Base-by-base conservation (phyloP, 768 basidiomycete species). In the Russula griseocarnosa region DNA sequence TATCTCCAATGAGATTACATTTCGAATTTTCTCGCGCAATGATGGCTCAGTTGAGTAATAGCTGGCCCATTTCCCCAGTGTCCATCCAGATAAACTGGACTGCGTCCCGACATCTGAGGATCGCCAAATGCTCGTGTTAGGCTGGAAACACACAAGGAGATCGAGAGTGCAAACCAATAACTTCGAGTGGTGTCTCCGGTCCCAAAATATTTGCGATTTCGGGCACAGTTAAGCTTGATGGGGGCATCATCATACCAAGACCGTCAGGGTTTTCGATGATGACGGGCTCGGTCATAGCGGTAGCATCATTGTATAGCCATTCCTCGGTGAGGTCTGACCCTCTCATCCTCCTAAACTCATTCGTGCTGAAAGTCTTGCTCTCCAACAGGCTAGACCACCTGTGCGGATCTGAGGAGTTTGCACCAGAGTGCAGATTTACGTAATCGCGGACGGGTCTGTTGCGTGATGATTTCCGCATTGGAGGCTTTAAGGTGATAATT, bases 1-100 rank as follows among this genome's bases (percentile, higher is more conserved):
- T 28, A 98, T 87, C 73, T 99, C 96, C 55, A 98, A 77, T 3
- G 92, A 94, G 60, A 99, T 99, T 34, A 99, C 93, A 71, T 99
- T 99, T 66, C 88, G 85, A 38, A 97, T 85, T 73, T 92, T 96
- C 71, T 95, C 92, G 58, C 90, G 84, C 50, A 81, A 78, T 7
- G 81, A 77, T 0, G 86, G 80, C 22, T 90, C 85, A 16, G 83
- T 78, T 64, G 84, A 80, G 73, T 87, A 91, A 72, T 96, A 96
- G 63, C 88, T 86, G 5, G 88, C 91, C 96, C 96, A 99, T 74
- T 85, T 88, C 9, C 83, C 86, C 3, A 99, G 76, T 18, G 87
- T 92, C 97, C 96, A 98, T 13, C 90, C 90, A 18, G 91, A 82
- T 20, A 86, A 79, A 32, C 86, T 88, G 0, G 90, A 87, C 73